Base-by-base conservation (phyloP, 768 basidiomycete genomes). In the Auricularia cornea region DNA sequence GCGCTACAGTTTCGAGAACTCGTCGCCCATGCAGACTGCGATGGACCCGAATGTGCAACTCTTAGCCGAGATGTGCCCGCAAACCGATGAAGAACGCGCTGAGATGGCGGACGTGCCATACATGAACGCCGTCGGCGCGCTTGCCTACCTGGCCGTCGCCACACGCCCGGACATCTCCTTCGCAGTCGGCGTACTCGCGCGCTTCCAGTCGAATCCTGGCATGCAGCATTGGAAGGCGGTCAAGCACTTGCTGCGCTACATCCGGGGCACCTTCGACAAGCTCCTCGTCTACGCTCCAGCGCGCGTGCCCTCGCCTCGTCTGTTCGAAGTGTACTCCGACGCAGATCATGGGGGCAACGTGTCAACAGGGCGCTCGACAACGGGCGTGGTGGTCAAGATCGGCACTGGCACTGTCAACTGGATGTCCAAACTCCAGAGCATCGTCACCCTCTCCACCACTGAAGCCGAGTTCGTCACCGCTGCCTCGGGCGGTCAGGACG, bases 61-160 rank as follows among this genome's bases (percentile, higher is more conserved):
- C 12, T 10, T n/a, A 6, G 10, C 10, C 26, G 51, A 52, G 6
- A 23, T 64, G 63, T 64, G 61, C 23, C 61, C 60, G 38, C 66
- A 77, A 38, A 28, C 16, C 20, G 16, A n/a, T n/a, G 26, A 8
- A 6, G 51, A 10, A 33, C 32, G 26, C 40, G 66, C 31, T 11
- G 41, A 61, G 4, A 76, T 75, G 71, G 8, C 51, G 6, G 20
- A 8, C 23, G 16, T 18, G n/a, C n/a, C n/a, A n/a, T n/a, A n/a
- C n/a, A n/a, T n/a, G n/a, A n/a, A n/a, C n/a, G n/a, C n/a, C n/a
- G n/a, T n/a, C n/a, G n/a, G n/a, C n/a, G n/a, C n/a, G n/a, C n/a
- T n/a, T n/a, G n/a, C n/a, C n/a, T n/a, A n/a, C n/a, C n/a, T n/a
- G n/a, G n/a, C n/a, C n/a, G n/a, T n/a, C n/a, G n/a, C n/a, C n/a